Percentiles rank a stretch among this genome's conserved stretches.
Conservation (phyloP, 2,329 filamentous ascomycete genomes). For the Ceratocystis colombiana region DNA sequence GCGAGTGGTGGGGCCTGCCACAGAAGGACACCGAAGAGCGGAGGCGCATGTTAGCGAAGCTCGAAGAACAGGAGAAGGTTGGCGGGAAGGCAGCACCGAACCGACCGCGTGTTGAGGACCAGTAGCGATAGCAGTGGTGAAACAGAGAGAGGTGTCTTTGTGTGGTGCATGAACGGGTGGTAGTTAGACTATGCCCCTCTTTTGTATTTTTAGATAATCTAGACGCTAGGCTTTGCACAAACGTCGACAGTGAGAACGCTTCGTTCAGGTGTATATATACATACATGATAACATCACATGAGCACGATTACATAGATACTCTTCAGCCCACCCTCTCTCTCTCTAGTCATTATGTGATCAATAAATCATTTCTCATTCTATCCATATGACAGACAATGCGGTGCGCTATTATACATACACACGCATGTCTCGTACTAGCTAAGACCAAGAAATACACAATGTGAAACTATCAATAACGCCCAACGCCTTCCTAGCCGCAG, state of each 20-base stretch:
- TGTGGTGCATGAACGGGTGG: background rate
- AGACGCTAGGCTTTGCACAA: background rate
- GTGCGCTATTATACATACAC: too few species aligned
- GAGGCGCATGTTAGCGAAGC: slow-evolving; percentile 44
- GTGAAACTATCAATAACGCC: slow-evolving; percentile 11
- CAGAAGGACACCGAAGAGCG: slow-evolving; percentile 44
- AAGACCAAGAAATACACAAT: background rate
- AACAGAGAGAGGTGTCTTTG: background rate
- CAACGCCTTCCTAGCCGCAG: background rate
- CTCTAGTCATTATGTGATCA: too few species aligned
- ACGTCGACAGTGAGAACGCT: background rate
- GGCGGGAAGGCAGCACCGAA: slow-evolving; percentile 43
- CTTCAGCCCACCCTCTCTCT: background rate
- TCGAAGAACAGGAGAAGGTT: slow-evolving; percentile 43
- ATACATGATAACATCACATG: slow-evolving; percentile 10
- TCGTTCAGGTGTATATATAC: background rate
- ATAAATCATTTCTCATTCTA: too few species aligned
- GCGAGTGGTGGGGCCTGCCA: slow-evolving; percentile 58
- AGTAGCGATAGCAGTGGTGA: slow-evolving; percentile 5
- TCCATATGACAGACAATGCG: too few species aligned
- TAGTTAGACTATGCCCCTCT: background rate
- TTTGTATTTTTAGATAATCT: slow-evolving; percentile 22
- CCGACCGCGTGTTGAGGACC: slow-evolving; percentile 27
- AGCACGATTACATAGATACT: background rate
- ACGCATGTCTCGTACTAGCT: too few species aligned